Conservation (phyloP, 108 stramenopile species). For the Cyclostephanos invisitatus region DNA sequence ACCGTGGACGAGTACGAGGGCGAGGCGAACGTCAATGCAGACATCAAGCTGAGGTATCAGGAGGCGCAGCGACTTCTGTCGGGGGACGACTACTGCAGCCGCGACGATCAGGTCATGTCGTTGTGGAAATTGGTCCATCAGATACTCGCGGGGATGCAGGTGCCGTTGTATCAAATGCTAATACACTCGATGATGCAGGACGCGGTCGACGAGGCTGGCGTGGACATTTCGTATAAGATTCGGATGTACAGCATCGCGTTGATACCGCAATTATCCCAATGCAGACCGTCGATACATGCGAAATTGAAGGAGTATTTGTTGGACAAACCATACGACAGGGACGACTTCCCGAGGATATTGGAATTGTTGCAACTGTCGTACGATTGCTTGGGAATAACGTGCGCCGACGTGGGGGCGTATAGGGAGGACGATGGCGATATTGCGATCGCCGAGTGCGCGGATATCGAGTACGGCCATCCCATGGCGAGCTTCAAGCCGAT, state of each 20-base stretch:
- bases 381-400: slow-evolving; percentile 77
- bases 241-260: slow-evolving; percentile 65
- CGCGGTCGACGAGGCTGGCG: too few relatives aligned
- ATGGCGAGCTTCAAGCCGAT: slow-evolving; percentile 66
- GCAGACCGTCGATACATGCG: slow-evolving; percentile 64
- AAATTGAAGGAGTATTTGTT: slow-evolving; percentile 67
- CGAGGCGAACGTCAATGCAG: slow-evolving; percentile 60
- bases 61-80: slow-evolving; percentile 49
- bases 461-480: slow-evolving; percentile 33
- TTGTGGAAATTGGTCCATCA: slow-evolving; percentile 61
- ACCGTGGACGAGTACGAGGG: slow-evolving; percentile 23
- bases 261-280: slow-evolving; percentile 80
- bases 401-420: slow-evolving; percentile 70
- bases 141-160: slow-evolving; percentile 64
- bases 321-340: slow-evolving; percentile 42
- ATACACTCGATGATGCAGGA: slow-evolving; percentile 56
- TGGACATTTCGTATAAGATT: slow-evolving; percentile 43
- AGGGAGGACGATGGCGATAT: not conserved
- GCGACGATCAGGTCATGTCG: slow-evolving; percentile 46
- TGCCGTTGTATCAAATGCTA: slow-evolving; percentile 75
- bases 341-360: slow-evolving; percentile 55
- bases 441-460: slow-evolving; percentile 46
- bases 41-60: slow-evolving; percentile 66
- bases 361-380: slow-evolving; percentile 61
- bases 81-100: slow-evolving; percentile 40